Percentiles rank a stretch among this genome's conserved stretches.
These are phyloP conservation scores for Rossbeevera mucosa DNA, from an alignment of 768 basidiomycete species.

Conservation along the genomic window DNA sequence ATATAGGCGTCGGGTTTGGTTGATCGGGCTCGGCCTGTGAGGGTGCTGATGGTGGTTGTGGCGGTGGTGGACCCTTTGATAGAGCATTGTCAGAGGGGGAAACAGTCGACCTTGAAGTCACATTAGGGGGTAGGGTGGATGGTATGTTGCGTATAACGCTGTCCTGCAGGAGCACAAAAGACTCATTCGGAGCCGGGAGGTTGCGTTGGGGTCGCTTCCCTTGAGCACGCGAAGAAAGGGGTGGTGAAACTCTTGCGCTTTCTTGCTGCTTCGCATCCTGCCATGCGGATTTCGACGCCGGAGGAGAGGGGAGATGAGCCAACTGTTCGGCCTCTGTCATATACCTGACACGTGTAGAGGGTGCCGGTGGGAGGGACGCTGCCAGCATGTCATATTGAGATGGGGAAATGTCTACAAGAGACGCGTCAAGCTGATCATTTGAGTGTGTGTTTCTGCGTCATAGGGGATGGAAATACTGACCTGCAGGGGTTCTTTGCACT, in stretches of 20 bases:
- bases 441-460: background rate
- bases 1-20: conserved; percentile 66
- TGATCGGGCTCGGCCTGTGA: conserved; percentile 48
- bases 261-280: conserved; percentile 47
- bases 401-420: conserved; percentile 80
- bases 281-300: conserved; percentile 59
- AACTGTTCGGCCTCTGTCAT: conserved; percentile 43
- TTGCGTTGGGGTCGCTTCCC: conserved; percentile 57
- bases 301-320: conserved; percentile 43
- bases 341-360: conserved; percentile 37
- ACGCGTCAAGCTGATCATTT: conserved; percentile 69
- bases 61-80: conserved; percentile 24
- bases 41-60: conserved; percentile 24
- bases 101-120: conserved; percentile 41
- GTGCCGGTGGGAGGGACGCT: conserved; percentile 57
- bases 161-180: conserved; percentile 87
- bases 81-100: conserved; percentile 32
- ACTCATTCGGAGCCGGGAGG: conserved; percentile 67
- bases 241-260: conserved; percentile 29
- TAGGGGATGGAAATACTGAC: conserved; percentile 32
- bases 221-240: conserved; percentile 52
- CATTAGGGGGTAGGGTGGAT: conserved; percentile 41
- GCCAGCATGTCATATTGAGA: conserved; percentile 86
- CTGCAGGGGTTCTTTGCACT: conserved; percentile 89
- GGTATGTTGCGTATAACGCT: conserved; percentile 73